These are phyloP conservation scores for Trypanosoma congolense DNA, from an alignment of 208 protist genomes.

Conservation along the genomic window DNA sequence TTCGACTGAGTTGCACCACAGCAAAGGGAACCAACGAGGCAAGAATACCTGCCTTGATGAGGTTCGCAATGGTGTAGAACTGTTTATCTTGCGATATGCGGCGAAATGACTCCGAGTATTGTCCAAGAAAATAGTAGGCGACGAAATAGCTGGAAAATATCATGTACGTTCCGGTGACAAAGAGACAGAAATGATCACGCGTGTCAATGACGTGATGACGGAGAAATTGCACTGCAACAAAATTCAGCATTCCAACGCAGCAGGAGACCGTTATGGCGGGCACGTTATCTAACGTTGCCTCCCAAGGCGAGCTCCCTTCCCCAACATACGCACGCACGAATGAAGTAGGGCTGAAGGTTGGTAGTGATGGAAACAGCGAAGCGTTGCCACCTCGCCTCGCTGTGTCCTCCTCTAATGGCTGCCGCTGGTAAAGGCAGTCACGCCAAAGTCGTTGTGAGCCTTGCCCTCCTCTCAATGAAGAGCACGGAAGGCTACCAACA, in stretches of 20 bases:
- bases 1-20: conserved; percentile 64
- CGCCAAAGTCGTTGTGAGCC: no score
- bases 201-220: conserved; percentile 83
- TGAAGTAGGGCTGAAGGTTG: conserved; percentile 70
- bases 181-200: conserved; percentile 80
- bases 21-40: conserved; percentile 87
- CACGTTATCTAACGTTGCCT: conserved; percentile 58
- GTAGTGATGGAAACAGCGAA: conserved; percentile 31
- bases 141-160: conserved; percentile 86
- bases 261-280: conserved; percentile 66
- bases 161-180: conserved; percentile 84
- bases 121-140: conserved; percentile 85
- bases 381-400: neutral
- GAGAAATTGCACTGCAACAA: conserved; percentile 66
- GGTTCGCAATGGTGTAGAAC: conserved; percentile 91
- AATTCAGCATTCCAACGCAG: conserved; percentile 62
- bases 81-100: conserved; percentile 87
- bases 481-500: no score
- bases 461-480: no score
- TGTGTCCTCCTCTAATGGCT: no score
- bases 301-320: conserved; percentile 26
- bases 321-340: conserved; percentile 82
- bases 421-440: no score
- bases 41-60: conserved; percentile 87
- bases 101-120: conserved; percentile 66